phyloP scores from a whole-genome alignment of 129 eudicot species.

The Chrysanthemum seticuspe region DNA sequence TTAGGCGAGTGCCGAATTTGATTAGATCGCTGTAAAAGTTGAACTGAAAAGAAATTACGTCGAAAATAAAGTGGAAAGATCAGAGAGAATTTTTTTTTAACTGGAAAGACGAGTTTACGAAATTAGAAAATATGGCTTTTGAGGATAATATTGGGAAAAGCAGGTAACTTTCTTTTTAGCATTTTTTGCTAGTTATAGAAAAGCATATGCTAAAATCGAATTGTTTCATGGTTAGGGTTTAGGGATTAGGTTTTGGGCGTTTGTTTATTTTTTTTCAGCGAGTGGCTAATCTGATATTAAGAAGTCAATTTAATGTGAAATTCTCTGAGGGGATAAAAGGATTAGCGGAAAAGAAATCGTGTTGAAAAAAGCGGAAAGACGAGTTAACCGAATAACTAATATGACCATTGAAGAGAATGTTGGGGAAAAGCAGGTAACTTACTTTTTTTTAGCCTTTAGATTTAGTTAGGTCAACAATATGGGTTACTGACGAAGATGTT shows the following conservation, averaged over 20 bases:
- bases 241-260: too few species aligned
- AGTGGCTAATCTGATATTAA: too few species aligned
- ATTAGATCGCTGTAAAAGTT: conserved; percentile 8
- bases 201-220: too few species aligned
- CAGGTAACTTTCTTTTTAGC: conserved; percentile 25
- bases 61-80: conserved; percentile 12
- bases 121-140: conserved; percentile 10
- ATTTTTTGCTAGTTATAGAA: too few species aligned
- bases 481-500: not conserved
- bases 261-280: too few species aligned
- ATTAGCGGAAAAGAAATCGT: too few species aligned
- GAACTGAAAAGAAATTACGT: not conserved
- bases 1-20: too few species aligned
- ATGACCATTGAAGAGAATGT: conserved; percentile 7
- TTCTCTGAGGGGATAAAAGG: too few species aligned
- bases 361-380: not conserved
- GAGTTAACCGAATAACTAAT: conserved; percentile 7
- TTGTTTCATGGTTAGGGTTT: too few species aligned
- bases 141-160: conserved; percentile 24
- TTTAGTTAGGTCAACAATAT: conserved; percentile 29
- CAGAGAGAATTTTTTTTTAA: conserved; percentile 15
- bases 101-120: conserved; percentile 21
- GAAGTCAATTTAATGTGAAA: too few species aligned
- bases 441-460: conserved; percentile 12
- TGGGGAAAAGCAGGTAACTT: conserved; percentile 32